Conservation (phyloP, 441 rosid species). For the Pelargonium cotyledonis region DNA sequence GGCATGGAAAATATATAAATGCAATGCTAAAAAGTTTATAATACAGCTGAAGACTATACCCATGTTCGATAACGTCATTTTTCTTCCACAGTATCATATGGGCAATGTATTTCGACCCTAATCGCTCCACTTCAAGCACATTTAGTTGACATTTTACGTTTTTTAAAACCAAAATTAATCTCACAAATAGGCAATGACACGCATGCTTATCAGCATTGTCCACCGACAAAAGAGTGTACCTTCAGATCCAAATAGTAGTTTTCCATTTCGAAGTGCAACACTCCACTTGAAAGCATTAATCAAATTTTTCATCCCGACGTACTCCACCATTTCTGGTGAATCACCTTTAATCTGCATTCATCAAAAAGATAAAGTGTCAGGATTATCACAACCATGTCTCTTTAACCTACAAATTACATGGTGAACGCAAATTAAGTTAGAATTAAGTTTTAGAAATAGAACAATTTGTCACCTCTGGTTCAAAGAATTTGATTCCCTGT, state of each 20-base stretch:
- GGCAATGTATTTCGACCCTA: no score
- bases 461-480: slow-evolving; percentile 66
- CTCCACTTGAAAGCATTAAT: slow-evolving; percentile 59
- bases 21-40: no score
- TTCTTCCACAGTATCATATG: no score
- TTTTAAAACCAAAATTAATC: no score
- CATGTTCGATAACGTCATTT: no score
- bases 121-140: no score
- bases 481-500: slow-evolving; percentile 95
- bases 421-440: slow-evolving; percentile 11
- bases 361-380: slow-evolving; percentile 18
- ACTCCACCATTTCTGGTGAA: slow-evolving; percentile 88
- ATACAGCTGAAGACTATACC: no score
- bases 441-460: slow-evolving; percentile 12
- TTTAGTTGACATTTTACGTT: no score
- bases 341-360: slow-evolving; percentile 75
- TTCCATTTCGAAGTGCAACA: slow-evolving; percentile 69
- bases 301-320: slow-evolving; percentile 72
- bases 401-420: background rate
- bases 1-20: no score
- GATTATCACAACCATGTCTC: background rate
- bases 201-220: slow-evolving; percentile 2
- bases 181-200: slow-evolving; percentile 13
- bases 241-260: slow-evolving; percentile 62
- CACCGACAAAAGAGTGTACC: slow-evolving; percentile 29